These are phyloP conservation scores for Mycosphaerella sp. DNA, from an alignment of 2,329 filamentous ascomycete species.

Conservation along the genomic window DNA sequence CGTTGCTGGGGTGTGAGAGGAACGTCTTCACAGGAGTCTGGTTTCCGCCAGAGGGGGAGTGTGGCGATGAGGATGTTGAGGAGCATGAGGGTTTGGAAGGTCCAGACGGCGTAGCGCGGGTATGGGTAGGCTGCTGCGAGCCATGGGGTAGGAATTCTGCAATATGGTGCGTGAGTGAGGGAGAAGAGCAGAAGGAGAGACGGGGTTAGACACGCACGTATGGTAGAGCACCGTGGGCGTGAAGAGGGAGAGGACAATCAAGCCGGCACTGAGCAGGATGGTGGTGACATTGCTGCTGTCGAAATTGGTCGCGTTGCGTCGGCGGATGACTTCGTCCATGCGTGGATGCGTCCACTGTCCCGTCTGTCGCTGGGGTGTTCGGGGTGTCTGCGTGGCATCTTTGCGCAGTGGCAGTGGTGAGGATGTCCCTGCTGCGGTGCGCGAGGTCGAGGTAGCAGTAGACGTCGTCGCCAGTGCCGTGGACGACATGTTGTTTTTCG, in stretches of 20 bases:
- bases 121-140: conserved; percentile 21
- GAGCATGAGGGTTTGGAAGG: conserved; percentile 49
- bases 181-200: not conserved
- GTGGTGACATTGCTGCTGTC: conserved; percentile 66
- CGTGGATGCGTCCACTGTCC: conserved; percentile 74
- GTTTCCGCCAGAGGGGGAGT: conserved; percentile 62
- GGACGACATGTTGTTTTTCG: conserved; percentile 22
- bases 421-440: conserved; percentile 8
- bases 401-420: conserved; percentile 13
- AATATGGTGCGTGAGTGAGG: not conserved
- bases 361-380: conserved; percentile 50
- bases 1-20: conserved; percentile 86
- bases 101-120: conserved; percentile 38
- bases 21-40: conserved; percentile 80
- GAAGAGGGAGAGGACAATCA: conserved; percentile 48
- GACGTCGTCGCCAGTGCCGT: conserved; percentile 17
- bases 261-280: conserved; percentile 60
- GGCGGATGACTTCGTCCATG: conserved; percentile 75
- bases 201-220: conserved; percentile 17
- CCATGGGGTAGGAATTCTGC: conserved; percentile 17
- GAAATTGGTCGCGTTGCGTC: conserved; percentile 73
- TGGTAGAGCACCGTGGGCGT: conserved; percentile 34
- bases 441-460: conserved; percentile 1
- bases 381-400: conserved; percentile 11
- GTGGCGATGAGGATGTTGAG: conserved; percentile 64